Base-by-base conservation (phyloP, 164 flowering plant genomes). In the Platanus orientalis region DNA sequence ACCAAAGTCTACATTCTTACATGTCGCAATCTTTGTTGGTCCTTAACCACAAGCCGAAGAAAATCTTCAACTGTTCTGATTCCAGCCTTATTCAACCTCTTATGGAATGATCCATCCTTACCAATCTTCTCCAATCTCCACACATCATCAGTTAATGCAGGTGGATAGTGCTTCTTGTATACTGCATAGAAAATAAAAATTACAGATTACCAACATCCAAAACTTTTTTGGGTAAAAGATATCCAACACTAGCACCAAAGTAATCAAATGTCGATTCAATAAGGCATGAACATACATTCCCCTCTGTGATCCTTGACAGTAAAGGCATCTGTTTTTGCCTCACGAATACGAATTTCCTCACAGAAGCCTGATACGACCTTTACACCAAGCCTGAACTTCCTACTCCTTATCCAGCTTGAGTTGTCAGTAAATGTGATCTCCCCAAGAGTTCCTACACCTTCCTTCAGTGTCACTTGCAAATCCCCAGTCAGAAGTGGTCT, bases 71-170 rank as follows among this genome's bases (percentile, higher is more conserved):
- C 99, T 13, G 78, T 76, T 67, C 10, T 27, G 54, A 94, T 86
- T 59, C 89, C 89, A 62, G 90, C 81, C 76, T 81, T 80, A 66
- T 71, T 89, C 61, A 94, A 83, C 77, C 85, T 86, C 76, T 85
- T 91, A 78, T 89, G 97, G 62, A 91, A 91, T 19, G 96, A 78
- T 12, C 99, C 99, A 73, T 94, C 99, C 73, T 91, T 94, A 10
- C 95, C 97, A 67, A 94, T 91, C 80, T 91, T 94, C 77, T 89
- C 93, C 80, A 94, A 61, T 73, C 99, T 84, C 97, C 97, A 94
- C 23, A 94, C 97, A 25, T 91, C 96, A 75, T 94, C 97, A 57
- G 52, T 63, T 20, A 85, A 62, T 54, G 90, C 86, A 66, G 99
- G 99, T 52, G 99, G 99, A 69, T 91, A 88, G 71, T 91, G 97